phyloP scores from a whole-genome alignment of 345 rosid genomes.

The Bruguiera parviflora region DNA sequence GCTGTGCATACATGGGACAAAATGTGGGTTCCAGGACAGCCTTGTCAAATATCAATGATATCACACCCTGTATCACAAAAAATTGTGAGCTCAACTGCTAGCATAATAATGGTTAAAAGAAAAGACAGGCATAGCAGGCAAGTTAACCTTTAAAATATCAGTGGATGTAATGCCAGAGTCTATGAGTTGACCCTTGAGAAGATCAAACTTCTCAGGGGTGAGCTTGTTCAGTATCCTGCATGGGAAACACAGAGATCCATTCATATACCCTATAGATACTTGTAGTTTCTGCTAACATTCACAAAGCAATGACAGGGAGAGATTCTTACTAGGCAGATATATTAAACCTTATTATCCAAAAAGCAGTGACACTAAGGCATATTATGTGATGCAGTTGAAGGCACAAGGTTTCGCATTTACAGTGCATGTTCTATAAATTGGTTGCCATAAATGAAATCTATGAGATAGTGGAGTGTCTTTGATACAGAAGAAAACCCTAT shows the following conservation, averaged over 20 bases:
- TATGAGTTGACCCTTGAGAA: constrained; percentile 84
- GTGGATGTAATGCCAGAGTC: constrained; percentile 85
- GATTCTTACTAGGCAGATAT: too few species aligned
- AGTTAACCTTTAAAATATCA: constrained; percentile 64
- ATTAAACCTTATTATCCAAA: too few species aligned
- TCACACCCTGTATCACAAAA: constrained; percentile 60
- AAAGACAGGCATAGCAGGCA: neutral
- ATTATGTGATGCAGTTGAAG: too few species aligned
- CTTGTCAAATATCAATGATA: constrained; percentile 79
- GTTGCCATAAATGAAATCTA: too few species aligned
- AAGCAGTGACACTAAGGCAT: too few species aligned
- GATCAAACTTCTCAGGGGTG: constrained; percentile 87
- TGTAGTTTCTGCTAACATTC: too few species aligned
- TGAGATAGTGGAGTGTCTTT: too few species aligned
- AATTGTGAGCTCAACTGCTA: constrained; percentile 1
- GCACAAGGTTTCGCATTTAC: too few species aligned
- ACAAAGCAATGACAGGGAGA: too few species aligned
- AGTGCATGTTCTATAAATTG: too few species aligned
- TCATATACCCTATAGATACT: neutral
- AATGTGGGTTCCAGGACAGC: constrained; percentile 89
- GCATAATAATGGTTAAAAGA: neutral
- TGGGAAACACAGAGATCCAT: constrained; percentile 7
- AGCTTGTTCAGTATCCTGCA: constrained; percentile 81
- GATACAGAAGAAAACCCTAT: too few species aligned
- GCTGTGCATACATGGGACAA: constrained; percentile 82